These are phyloP conservation scores for Rhodotorula taiwanensis DNA, from an alignment of 768 basidiomycete species.

Conservation along the genomic window DNA sequence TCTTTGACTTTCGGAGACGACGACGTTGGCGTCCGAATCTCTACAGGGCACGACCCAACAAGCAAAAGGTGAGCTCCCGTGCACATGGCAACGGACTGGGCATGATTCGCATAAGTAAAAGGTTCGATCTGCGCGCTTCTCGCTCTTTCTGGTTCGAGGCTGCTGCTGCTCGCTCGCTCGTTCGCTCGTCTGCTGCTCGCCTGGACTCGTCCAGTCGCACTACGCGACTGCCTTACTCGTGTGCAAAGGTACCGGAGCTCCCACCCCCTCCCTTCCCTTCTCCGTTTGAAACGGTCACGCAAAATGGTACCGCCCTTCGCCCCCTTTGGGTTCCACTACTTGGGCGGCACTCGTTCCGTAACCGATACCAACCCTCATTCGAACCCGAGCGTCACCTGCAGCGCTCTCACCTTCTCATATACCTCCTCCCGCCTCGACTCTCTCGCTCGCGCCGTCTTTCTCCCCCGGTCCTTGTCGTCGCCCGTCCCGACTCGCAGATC, in stretches of 20 bases:
- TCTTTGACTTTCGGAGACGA: not conserved
- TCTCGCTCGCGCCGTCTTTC: not conserved
- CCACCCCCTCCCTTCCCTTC: not conserved
- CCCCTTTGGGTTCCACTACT: not conserved
- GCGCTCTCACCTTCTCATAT: not conserved
- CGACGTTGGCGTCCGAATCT: no score
- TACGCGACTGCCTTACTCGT: no score
- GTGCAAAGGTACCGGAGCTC: not conserved
- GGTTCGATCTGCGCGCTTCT: slow-evolving; percentile 5
- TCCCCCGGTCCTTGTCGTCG: not conserved
- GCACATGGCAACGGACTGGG: not conserved
- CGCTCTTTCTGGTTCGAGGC: not conserved
- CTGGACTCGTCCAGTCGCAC: not conserved
- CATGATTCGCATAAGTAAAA: slow-evolving; percentile 28
- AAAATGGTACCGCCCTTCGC: not conserved
- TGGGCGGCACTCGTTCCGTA: not conserved
- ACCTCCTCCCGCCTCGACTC: not conserved
- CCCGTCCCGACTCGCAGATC: no score
- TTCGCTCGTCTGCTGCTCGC: not conserved
- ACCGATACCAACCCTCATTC: slow-evolving; percentile 5
- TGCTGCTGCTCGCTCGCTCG: not conserved
- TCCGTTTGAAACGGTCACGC: not conserved
- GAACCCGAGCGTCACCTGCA: no score
- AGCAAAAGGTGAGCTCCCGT: not conserved
- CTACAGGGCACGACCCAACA: no score